Conservation (phyloP, 1,284 basidiomycete species). For the Melampsora larici-populina region DNA sequence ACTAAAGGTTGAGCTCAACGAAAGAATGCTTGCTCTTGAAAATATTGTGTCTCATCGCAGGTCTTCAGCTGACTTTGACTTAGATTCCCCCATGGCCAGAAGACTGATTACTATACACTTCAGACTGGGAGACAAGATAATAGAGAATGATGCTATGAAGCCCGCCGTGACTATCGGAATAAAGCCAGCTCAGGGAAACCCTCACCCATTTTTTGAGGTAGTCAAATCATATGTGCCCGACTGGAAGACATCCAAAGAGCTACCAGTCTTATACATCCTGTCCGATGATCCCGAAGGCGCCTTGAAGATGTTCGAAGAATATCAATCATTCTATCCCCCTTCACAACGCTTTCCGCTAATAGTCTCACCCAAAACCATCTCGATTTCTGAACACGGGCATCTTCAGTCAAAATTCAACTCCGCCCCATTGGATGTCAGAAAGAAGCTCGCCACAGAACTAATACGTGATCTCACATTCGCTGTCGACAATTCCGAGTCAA, state of each 20-base stretch:
- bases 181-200: background rate
- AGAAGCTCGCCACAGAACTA: background rate
- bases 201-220: background rate
- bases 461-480: background rate
- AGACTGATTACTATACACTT: background rate
- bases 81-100: background rate
- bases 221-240: no score
- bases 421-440: background rate
- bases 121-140: background rate
- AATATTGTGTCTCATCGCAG: background rate
- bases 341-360: no score
- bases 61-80: background rate
- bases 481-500: no score
- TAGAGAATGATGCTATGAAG: background rate
- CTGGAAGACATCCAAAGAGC: no score
- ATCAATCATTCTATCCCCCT: background rate
- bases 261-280: background rate
- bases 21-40: background rate
- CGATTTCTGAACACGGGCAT: background rate
- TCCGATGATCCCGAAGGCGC: background rate
- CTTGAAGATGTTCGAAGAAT: background rate
- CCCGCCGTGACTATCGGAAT: background rate
- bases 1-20: background rate
- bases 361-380: background rate
- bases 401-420: background rate